A percentile compares a stretch with the other conserved stretches of the same genome.
Evolutionary conservation across 129 eudicot genomes (phyloP).

Genomic region (Artemisia argyi): DNA sequence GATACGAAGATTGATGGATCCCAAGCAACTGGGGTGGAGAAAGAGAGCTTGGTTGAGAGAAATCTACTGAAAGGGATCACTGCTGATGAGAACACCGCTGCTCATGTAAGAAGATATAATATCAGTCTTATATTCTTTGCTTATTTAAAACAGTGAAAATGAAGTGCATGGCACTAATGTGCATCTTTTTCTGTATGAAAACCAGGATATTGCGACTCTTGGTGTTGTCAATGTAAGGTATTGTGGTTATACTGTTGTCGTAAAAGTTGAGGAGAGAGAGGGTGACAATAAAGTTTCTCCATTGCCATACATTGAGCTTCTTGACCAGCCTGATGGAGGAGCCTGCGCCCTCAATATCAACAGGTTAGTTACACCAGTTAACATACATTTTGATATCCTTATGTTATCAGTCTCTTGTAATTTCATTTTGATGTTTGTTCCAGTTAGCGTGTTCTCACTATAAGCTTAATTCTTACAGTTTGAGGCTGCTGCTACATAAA

Average conservation of each 20-base stretch:
- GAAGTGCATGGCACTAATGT: background rate
- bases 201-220: slow-evolving; percentile 91
- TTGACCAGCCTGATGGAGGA: slow-evolving; percentile 97
- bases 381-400: background rate
- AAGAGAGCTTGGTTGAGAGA: slow-evolving; percentile 65
- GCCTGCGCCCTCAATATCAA: slow-evolving; percentile 96
- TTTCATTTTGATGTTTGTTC: background rate
- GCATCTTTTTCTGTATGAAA: slow-evolving; percentile 12
- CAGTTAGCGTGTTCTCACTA: slow-evolving; percentile 21
- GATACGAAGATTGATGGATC: slow-evolving; percentile 96
- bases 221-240: slow-evolving; percentile 86
- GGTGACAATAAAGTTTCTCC: slow-evolving; percentile 41
- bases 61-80: slow-evolving; percentile 97
- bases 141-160: slow-evolving; percentile 9
- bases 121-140: background rate
- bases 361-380: slow-evolving; percentile 52
- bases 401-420: background rate
- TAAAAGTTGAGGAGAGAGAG: slow-evolving; percentile 76
- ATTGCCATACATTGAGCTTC: slow-evolving; percentile 57
- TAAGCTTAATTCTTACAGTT: slow-evolving; percentile 54
- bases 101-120: slow-evolving; percentile 70
- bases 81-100: slow-evolving; percentile 99
- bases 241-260: slow-evolving; percentile 85
- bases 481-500: slow-evolving; percentile 85
- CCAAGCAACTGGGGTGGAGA: slow-evolving; percentile 73